phyloP scores from a whole-genome alignment of 495 filamentous ascomycete genomes.

The Penicillium goetzii region DNA sequence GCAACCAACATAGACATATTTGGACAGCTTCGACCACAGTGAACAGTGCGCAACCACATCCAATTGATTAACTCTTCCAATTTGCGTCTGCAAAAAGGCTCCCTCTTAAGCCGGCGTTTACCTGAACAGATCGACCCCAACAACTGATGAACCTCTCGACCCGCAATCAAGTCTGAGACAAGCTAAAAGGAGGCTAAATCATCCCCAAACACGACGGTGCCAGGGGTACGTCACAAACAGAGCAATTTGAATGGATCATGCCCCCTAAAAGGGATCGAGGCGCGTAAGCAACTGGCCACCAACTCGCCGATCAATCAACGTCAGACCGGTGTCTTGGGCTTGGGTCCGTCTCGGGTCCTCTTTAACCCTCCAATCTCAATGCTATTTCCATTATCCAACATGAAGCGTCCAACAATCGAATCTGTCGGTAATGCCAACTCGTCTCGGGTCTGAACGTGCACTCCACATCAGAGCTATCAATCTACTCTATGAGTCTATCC shows the following conservation, averaged over 20 bases:
- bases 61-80: neutral
- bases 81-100: neutral
- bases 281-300: neutral
- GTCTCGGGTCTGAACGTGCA: neutral
- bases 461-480: neutral
- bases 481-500: neutral
- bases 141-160: neutral
- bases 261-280: neutral
- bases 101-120: neutral
- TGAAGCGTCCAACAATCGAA: neutral
- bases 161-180: neutral
- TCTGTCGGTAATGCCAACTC: neutral
- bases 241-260: neutral
- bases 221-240: neutral
- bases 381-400: neutral
- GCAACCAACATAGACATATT: neutral
- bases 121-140: neutral
- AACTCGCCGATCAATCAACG: slow-evolving; percentile 22
- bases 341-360: slow-evolving; percentile 4
- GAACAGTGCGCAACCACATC: neutral
- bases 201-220: slow-evolving; percentile 4
- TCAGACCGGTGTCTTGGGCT: slow-evolving; percentile 12
- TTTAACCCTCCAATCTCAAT: slow-evolving; percentile 21
- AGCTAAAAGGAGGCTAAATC: neutral
- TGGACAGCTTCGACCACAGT: neutral